Evolutionary conservation across 768 basidiomycete species (phyloP).

Genomic region (Phlebiopsis flavidoalba): DNA sequence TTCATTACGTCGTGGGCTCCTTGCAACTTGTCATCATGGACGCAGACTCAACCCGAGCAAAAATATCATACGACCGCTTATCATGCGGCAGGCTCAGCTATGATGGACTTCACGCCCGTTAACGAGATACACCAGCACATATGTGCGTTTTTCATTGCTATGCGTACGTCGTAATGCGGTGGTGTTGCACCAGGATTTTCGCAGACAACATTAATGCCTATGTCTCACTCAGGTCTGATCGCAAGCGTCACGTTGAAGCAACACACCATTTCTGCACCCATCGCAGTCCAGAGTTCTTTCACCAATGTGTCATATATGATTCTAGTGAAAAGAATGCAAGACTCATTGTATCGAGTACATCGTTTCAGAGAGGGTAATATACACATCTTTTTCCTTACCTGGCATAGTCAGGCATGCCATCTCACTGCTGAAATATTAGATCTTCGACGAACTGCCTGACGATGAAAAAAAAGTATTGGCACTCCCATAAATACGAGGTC

Average conservation of each 20-base stretch:
- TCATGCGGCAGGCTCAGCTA: constrained; percentile 20
- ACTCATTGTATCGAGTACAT: constrained; percentile 51
- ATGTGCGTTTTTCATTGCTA: constrained; percentile 34
- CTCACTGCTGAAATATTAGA: constrained; percentile 12
- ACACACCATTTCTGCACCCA: constrained; percentile 42
- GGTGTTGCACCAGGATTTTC: neutral
- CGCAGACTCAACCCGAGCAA: constrained; percentile 21
- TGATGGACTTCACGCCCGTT: constrained; percentile 33
- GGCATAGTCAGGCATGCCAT: neutral
- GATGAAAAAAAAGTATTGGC: constrained; percentile 51
- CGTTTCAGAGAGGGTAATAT: constrained; percentile 32
- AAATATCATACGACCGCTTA: constrained; percentile 24
- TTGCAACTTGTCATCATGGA: constrained; percentile 20
- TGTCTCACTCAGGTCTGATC: constrained; percentile 22
- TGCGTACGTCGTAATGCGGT: constrained; percentile 19
- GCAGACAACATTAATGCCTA: neutral
- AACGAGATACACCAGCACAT: constrained; percentile 27
- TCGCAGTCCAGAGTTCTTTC: constrained; percentile 29
- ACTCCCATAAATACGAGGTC: constrained; percentile 46
- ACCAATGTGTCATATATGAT: constrained; percentile 42
- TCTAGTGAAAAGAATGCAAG: constrained; percentile 38
- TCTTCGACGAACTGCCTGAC: constrained; percentile 35
- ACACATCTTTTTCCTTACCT: neutral
- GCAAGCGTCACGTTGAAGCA: constrained; percentile 33
- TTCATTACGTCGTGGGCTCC: too few species aligned